phyloP scores from a whole-genome alignment of 2,329 filamentous ascomycete genomes.

The Lasiodiplodia sp. region DNA sequence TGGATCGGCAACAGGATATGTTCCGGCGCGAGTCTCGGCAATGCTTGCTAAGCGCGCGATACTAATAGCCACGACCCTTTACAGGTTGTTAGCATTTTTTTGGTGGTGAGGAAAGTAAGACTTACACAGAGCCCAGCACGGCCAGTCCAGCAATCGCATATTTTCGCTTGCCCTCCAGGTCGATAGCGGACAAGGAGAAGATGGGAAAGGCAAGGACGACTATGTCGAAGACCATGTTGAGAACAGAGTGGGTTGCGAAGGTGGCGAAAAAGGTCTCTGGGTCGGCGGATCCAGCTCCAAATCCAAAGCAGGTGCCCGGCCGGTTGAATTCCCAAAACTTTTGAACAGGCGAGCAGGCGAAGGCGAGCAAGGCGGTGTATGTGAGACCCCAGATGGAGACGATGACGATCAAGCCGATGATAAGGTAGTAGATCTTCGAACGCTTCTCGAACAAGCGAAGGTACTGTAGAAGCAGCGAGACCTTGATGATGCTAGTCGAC shows the following conservation, averaged over 20 bases:
- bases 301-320: slow-evolving; percentile 42
- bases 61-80: slow-evolving; percentile 40
- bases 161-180: slow-evolving; percentile 41
- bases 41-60: slow-evolving; percentile 42
- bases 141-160: slow-evolving; percentile 34
- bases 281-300: slow-evolving; percentile 41
- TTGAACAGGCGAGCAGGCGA: slow-evolving; percentile 40
- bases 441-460: slow-evolving; percentile 42
- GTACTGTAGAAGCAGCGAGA: slow-evolving; percentile 48
- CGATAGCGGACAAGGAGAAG: slow-evolving; percentile 41
- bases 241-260: slow-evolving; percentile 41
- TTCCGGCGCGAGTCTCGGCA: slow-evolving; percentile 41
- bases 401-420: slow-evolving; percentile 36
- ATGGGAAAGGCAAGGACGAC: slow-evolving; percentile 42
- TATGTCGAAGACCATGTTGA: slow-evolving; percentile 45
- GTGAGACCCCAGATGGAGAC: slow-evolving; percentile 41
- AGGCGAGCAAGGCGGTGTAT: slow-evolving; percentile 42
- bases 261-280: slow-evolving; percentile 39
- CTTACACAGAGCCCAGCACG: slow-evolving; percentile 44
- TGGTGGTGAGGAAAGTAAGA: background rate
- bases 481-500: slow-evolving; percentile 46
- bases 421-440: slow-evolving; percentile 34
- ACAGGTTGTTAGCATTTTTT: background rate
- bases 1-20: slow-evolving; percentile 41
- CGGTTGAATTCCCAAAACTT: slow-evolving; percentile 41